Conservation (phyloP, 2,329 filamentous ascomycete genomes). For the Periconia digitata region DNA sequence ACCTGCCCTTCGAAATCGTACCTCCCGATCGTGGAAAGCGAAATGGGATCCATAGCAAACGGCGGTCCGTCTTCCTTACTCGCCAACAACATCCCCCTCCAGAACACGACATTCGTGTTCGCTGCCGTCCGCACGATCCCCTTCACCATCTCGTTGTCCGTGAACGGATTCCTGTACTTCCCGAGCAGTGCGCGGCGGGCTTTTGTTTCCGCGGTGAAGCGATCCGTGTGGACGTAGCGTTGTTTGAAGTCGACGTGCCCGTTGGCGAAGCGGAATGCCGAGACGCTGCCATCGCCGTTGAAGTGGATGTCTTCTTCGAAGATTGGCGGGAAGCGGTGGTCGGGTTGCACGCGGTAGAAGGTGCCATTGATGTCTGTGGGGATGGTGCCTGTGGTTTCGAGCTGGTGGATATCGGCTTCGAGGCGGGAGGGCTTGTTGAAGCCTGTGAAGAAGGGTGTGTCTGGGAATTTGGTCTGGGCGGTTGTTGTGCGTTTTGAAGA, state of each 20-base stretch:
- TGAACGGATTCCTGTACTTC: slow-evolving; percentile 60
- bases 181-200: slow-evolving; percentile 53
- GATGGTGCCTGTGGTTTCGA: slow-evolving; percentile 45
- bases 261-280: slow-evolving; percentile 46
- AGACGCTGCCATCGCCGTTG: slow-evolving; percentile 49
- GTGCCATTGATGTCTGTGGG: slow-evolving; percentile 49
- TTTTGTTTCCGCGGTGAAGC: slow-evolving; percentile 43
- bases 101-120: slow-evolving; percentile 64
- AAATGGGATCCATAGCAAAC: slow-evolving; percentile 45
- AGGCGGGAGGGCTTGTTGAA: slow-evolving; percentile 45
- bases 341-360: slow-evolving; percentile 49
- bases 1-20: slow-evolving; percentile 47
- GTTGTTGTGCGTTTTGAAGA: slow-evolving; percentile 21
- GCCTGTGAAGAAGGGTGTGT: slow-evolving; percentile 40
- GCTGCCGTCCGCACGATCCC: slow-evolving; percentile 59
- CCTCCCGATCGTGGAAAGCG: slow-evolving; percentile 43
- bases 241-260: slow-evolving; percentile 48
- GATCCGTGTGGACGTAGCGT: slow-evolving; percentile 47
- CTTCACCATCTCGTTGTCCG: slow-evolving; percentile 57
- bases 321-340: slow-evolving; percentile 55
- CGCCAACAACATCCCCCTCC: slow-evolving; percentile 57
- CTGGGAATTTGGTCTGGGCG: slow-evolving; percentile 36
- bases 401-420: slow-evolving; percentile 44
- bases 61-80: slow-evolving; percentile 52
- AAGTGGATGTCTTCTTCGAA: slow-evolving; percentile 58